Base-by-base conservation (phyloP, 306 rosid species). In the Luffa acutangula region DNA sequence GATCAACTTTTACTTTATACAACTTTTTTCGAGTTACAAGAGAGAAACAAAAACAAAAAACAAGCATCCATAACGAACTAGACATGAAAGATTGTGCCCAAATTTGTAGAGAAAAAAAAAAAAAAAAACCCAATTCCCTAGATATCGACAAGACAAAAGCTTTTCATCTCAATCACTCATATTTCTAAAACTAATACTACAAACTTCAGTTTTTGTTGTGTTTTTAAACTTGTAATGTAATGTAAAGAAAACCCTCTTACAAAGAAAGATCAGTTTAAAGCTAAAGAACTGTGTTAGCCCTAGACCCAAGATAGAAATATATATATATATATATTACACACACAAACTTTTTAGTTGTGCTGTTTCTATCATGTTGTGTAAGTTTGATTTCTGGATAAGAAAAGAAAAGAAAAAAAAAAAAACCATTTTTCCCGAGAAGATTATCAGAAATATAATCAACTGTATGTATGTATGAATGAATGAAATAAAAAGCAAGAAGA, bases 31-130 rank as follows among this genome's bases (percentile, higher is more conserved):
- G 12, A 42, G 75, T 70, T 43, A 20, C 37, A 10, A 69, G 33
- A 66, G 48, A 65, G 1, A 17, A 1, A 8, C 9, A 20, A 9
- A 67, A 0, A n/a, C n/a, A 42, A 42, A 66, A 67, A 11, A 62
- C 5, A 9, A 20, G 18, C 39, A 21, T 48, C 41, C 59, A 49
- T 72, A 72, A 72, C 77, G 59, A 72, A 72, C 39, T 39, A 70
- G 76, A 70, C 54, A 70, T 43, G 76, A 70, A 70, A 70, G 77
- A 21, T 49, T 72, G 42, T 25, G 57, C 41, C 58, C n/a, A 20
- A 72, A 34, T 48, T 25, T 48, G 25, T 67, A 67, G n/a, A 49
- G 7, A 31, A 0, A 34, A 60, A 60, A 60, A 41, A 45, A 21
- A 21, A 2, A 20, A 60, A 5, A 12, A 0, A 48, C 59, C 57